phyloP scores from a whole-genome alignment of 2,329 filamentous ascomycete species.

The Microdochium trichocladiopsis region DNA sequence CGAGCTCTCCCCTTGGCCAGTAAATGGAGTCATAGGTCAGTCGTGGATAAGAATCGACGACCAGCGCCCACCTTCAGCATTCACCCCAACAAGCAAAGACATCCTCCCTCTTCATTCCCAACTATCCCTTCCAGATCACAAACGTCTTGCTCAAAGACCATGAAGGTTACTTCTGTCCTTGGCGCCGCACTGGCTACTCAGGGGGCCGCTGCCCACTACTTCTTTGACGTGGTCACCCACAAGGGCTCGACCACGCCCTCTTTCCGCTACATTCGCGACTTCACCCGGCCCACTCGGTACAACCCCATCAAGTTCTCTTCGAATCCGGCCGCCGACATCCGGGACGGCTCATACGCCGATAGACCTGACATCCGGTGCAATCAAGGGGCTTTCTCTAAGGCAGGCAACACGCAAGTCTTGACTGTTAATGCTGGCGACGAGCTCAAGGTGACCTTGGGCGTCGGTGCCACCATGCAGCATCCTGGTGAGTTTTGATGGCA shows the following conservation, averaged over 20 bases:
- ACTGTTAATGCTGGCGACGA: conserved; percentile 1
- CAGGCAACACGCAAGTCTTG: conserved; percentile 1
- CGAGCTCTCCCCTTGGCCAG: too few relatives aligned
- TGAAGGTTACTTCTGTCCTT: conserved; percentile 11
- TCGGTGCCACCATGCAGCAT: conserved; percentile 3
- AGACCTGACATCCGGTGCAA: conserved; percentile 18
- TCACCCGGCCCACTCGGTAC: conserved; percentile 14
- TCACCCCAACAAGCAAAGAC: too few relatives aligned
- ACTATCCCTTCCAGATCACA: too few relatives aligned
- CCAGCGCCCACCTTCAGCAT: too few relatives aligned
- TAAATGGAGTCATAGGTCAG: too few relatives aligned
- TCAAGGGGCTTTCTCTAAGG: conserved; percentile 14
- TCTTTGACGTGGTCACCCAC: conserved; percentile 16
- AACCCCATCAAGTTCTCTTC: conserved; percentile 20
- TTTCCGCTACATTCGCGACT: conserved; percentile 14
- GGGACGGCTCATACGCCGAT: conserved; percentile 11
- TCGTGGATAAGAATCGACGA: too few relatives aligned
- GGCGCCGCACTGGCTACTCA: conserved; percentile 10
- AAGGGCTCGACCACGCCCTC: conserved; percentile 12
- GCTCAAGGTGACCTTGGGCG: conserved; percentile 1
- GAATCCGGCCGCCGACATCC: conserved; percentile 13
- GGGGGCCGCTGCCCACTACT: conserved; percentile 18
- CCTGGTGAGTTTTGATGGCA: too few relatives aligned
- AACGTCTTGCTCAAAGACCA: conserved; percentile 4
- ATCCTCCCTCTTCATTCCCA: too few relatives aligned